Conservation (phyloP, 2,329 filamentous ascomycete genomes). For the Microdochium paspali region DNA sequence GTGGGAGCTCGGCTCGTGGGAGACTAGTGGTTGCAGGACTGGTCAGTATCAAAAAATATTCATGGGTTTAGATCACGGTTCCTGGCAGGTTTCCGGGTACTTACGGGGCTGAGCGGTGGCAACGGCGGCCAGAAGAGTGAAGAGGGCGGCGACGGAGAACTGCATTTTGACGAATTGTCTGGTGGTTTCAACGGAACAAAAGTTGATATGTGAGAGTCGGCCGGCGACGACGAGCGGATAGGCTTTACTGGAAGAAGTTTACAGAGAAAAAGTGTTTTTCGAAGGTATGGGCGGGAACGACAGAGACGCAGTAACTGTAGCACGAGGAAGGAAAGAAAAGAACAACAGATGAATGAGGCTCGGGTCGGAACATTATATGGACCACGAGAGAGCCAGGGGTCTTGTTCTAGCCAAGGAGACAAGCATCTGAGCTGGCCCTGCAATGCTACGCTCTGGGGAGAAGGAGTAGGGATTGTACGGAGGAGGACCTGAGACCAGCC, state of each 20-base stretch:
- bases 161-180: slow-evolving; percentile 37
- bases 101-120: slow-evolving; percentile 30
- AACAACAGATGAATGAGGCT: not conserved
- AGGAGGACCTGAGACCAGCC: not conserved
- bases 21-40: not conserved
- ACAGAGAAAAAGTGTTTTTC: slow-evolving; percentile 15
- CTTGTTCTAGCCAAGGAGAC: not conserved
- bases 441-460: not conserved
- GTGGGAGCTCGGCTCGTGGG: not conserved
- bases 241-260: slow-evolving; percentile 14
- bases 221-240: slow-evolving; percentile 38
- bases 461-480: not conserved
- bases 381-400: not conserved
- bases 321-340: slow-evolving; percentile 14
- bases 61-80: not conserved
- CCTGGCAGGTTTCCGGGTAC: slow-evolving; percentile 1
- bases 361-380: not conserved
- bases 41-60: not conserved
- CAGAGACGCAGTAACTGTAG: slow-evolving; percentile 9
- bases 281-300: slow-evolving; percentile 10
- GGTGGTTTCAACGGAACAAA: slow-evolving; percentile 7
- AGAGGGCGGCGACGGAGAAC: slow-evolving; percentile 35
- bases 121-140: slow-evolving; percentile 32
- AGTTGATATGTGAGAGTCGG: slow-evolving; percentile 29
- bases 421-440: slow-evolving; percentile 1